Base-by-base conservation (phyloP, 2,329 filamentous ascomycete species). In the Didymella glomerata region DNA sequence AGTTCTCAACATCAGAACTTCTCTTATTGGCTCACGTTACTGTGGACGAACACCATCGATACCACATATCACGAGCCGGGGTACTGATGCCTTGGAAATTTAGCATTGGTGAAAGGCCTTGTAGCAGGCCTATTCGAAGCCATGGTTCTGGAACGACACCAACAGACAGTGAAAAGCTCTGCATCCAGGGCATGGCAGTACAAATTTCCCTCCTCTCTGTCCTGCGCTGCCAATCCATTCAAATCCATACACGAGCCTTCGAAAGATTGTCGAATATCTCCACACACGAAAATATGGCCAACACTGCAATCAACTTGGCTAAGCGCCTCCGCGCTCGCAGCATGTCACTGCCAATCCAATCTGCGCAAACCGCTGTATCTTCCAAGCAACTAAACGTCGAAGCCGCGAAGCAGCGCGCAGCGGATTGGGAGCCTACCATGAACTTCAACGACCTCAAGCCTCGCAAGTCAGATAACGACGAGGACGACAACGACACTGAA, bases 391-490 rank as follows among this genome's bases (percentile, higher is more conserved):
- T 40, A 13, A 32, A 54, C 16, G 10, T 59, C 32, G 28, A 38
- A 11, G 24, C 55, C 3, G 13, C 45, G 1, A 62, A 50, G 40
- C 34, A 46, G 4, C 58, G 41, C 11, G 27, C 52, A 3, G 36
- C 55, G 4, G 36, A 59, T 11, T 61, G 57, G 58, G 55, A 64
- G 30, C 61, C 52, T 0, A 2, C 41, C 6, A 11, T 59, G 2
- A 4, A 30, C n/a, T 13, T 57, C 11, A 18, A 24, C 8, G 36
- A 18, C 11, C 28, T 41, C 9, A 16, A 46, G 4, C 7, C 32
- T 9, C 32, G 16, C 32, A 32, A 18, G 10, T 20, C n/a, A 20
- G 25, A 36, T 6, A 27, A 42, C 6, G 20, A 30, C n/a, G 25
- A 48, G 10, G 32, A 38, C 11, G 27, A 44, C n/a, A n/a, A 25